phyloP scores from a whole-genome alignment of 2,329 filamentous ascomycete species.

The Aspergillus sp. region DNA sequence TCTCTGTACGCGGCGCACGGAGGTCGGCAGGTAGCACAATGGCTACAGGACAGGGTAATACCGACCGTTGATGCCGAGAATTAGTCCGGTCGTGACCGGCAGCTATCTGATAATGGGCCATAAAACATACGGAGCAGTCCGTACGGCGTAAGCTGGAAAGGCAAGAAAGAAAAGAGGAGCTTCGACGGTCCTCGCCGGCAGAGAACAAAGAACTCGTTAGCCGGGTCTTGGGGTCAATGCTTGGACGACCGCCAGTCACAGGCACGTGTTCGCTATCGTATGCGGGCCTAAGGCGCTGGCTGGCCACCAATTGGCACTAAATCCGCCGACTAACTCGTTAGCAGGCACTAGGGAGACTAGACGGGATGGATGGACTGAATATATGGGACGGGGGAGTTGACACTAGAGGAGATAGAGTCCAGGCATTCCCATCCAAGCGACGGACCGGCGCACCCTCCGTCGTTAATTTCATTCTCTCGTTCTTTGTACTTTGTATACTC shows the following conservation, averaged over 20 bases:
- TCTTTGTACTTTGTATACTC: not conserved
- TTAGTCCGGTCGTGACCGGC: conserved; percentile 2
- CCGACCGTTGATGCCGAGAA: conserved; percentile 10
- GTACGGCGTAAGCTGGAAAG: not conserved
- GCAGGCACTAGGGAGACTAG: not conserved
- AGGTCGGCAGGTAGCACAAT: not conserved
- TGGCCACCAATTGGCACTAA: conserved; percentile 7
- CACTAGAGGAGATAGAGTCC: not conserved
- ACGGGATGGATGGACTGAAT: not conserved
- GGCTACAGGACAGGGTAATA: not conserved
- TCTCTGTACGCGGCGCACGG: not conserved
- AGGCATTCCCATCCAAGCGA: not conserved
- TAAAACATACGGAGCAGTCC: not conserved
- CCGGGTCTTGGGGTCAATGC: not conserved
- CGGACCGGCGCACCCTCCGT: not conserved
- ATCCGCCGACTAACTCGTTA: not conserved
- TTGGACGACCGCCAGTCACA: not conserved
- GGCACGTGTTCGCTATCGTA: conserved; percentile 22
- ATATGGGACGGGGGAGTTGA: not conserved
- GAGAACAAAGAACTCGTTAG: not conserved
- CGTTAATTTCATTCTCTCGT: not conserved
- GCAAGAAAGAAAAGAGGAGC: not conserved
- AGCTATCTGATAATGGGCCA: not conserved
- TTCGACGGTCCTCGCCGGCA: not conserved
- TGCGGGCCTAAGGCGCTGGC: conserved; percentile 18